phyloP scores from a whole-genome alignment of 177 flowering plant species.

The Vitis hybrid region DNA sequence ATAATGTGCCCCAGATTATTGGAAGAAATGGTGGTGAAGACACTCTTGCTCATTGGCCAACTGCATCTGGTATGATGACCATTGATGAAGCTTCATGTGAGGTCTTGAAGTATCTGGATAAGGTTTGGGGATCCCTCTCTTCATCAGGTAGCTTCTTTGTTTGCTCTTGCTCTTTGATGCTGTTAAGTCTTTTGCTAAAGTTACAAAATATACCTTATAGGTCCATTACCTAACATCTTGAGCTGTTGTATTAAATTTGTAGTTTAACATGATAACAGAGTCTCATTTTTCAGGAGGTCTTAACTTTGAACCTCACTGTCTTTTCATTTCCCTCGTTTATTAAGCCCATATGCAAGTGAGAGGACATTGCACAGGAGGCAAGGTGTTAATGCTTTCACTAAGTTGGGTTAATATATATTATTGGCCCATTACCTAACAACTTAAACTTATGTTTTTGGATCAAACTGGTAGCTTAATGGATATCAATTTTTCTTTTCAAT shows the following conservation, averaged over 20 bases:
- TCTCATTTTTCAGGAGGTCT: too few species aligned
- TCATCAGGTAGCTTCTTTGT: slow-evolving; percentile 60
- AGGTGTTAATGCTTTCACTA: too few species aligned
- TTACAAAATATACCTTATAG: background rate
- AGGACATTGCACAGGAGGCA: too few species aligned
- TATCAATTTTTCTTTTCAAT: too few species aligned
- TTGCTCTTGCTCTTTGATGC: background rate
- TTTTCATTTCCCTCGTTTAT: too few species aligned
- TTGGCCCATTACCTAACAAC: too few species aligned
- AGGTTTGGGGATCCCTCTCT: slow-evolving; percentile 79
- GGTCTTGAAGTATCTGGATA: slow-evolving; percentile 75
- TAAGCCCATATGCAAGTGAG: too few species aligned
- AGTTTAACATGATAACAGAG: background rate
- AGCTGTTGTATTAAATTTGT: background rate
- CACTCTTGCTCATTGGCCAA: slow-evolving; percentile 95
- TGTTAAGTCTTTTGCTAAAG: background rate
- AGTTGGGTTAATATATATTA: too few species aligned
- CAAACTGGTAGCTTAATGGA: too few species aligned
- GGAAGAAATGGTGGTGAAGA: slow-evolving; percentile 93
- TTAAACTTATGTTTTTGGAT: too few species aligned
- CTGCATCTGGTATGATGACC: slow-evolving; percentile 59
- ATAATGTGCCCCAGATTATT: slow-evolving; percentile 43
- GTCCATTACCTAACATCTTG: background rate
- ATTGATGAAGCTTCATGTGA: slow-evolving; percentile 81
- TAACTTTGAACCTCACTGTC: too few species aligned